phyloP scores from a whole-genome alignment of 2,329 filamentous ascomycete species.

The Colletotrichum godetiae region DNA sequence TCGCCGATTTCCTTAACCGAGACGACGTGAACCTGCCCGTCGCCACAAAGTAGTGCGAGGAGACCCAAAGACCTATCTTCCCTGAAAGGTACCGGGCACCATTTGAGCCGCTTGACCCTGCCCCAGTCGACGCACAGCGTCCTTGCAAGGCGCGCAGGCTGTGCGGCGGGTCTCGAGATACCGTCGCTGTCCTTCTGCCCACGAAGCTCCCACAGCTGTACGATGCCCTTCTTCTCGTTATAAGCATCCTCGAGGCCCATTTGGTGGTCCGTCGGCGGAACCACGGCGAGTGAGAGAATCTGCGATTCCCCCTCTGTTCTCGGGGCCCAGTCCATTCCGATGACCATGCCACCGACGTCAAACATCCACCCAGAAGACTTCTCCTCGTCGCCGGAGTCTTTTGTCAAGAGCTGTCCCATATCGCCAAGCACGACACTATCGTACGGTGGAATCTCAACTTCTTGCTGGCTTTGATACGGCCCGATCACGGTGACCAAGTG shows the following conservation, averaged over 20 bases:
- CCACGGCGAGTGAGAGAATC: constrained; percentile 62
- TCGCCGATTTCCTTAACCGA: constrained; percentile 49
- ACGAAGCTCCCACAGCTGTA: constrained; percentile 65
- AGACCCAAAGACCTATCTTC: constrained; percentile 48
- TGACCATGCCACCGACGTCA: constrained; percentile 64
- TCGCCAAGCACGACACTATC: constrained; percentile 42
- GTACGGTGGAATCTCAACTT: constrained; percentile 43
- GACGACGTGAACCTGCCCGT: constrained; percentile 63
- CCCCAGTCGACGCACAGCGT: constrained; percentile 64
- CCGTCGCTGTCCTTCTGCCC: constrained; percentile 44
- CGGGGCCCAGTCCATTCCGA: constrained; percentile 65
- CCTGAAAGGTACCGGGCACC: constrained; percentile 60
- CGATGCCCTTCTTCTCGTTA: constrained; percentile 55
- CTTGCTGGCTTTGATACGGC: constrained; percentile 43
- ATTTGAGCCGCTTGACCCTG: constrained; percentile 61
- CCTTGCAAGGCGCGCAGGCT: constrained; percentile 51
- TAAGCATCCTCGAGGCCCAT: constrained; percentile 52
- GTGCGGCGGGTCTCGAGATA: constrained; percentile 47
- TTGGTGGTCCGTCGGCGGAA: constrained; percentile 63
- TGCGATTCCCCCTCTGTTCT: constrained; percentile 51
- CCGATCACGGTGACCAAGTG: constrained; percentile 49
- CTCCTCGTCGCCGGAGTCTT: constrained; percentile 40
- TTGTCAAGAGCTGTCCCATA: constrained; percentile 43
- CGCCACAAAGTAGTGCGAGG: constrained; percentile 61
- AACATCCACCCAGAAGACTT: constrained; percentile 61